These are phyloP conservation scores for Geotrichum fermentans DNA, from an alignment of 1,139 yeast species.

Conservation along the genomic window DNA sequence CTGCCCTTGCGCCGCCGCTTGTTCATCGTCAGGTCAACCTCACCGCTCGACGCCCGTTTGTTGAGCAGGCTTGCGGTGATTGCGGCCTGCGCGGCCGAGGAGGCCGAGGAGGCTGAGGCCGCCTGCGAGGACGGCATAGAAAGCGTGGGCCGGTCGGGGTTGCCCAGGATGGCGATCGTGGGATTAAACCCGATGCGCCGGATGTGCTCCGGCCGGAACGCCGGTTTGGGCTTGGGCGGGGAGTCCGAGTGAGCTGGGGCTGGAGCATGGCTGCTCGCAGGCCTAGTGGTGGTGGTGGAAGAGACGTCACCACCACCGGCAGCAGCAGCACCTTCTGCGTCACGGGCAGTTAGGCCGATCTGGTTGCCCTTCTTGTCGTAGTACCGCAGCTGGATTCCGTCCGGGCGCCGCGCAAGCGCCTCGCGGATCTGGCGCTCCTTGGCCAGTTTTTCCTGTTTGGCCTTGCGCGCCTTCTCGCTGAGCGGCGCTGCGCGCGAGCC, in stretches of 20 bases:
- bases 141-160: no score
- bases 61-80: background rate
- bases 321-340: constrained; percentile 12
- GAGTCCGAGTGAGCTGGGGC: background rate
- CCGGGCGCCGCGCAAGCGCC: constrained; percentile 32
- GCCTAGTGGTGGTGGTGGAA: no score
- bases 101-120: background rate
- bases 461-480: constrained; percentile 31
- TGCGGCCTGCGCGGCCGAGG: background rate
- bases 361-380: constrained; percentile 29
- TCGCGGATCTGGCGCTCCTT: constrained; percentile 30
- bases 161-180: constrained; percentile 18
- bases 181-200: constrained; percentile 38
- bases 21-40: constrained; percentile 14
- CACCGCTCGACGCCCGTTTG: constrained; percentile 6
- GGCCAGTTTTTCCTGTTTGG: constrained; percentile 24
- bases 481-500: constrained; percentile 26
- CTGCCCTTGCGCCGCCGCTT: background rate
- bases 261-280: no score
- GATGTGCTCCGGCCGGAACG: constrained; percentile 32
- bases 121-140: no score
- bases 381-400: constrained; percentile 31
- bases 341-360: constrained; percentile 33
- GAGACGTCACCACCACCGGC: constrained; percentile 29
- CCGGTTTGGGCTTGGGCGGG: constrained; percentile 1